Evolutionary conservation across 371 early-diverging fungal genomes (phyloP).

Genomic region (Nematocida sp.): DNA sequence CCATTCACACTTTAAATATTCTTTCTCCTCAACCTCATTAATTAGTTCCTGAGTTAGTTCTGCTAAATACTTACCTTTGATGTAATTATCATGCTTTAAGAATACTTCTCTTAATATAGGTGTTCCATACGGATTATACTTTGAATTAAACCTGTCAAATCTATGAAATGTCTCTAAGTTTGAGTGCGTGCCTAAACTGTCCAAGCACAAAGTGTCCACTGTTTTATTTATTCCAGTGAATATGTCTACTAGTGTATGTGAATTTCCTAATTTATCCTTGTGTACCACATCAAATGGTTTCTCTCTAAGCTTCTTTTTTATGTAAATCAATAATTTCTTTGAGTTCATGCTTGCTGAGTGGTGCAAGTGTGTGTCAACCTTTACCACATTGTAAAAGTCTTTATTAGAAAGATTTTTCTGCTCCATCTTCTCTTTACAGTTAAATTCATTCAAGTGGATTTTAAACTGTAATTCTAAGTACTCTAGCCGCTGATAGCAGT

Average conservation of each 20-base stretch:
- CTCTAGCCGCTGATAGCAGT: constrained; percentile 83
- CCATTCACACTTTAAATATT: constrained; percentile 68
- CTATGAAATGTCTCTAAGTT: constrained; percentile 77
- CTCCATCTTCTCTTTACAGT: constrained; percentile 83
- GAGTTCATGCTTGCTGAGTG: constrained; percentile 93
- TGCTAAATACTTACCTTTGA: constrained; percentile 83
- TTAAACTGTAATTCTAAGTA: constrained; percentile 88
- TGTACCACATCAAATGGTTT: constrained; percentile 72
- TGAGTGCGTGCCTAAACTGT: constrained; percentile 90
- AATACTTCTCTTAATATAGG: constrained; percentile 78
- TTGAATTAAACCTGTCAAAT: constrained; percentile 92
- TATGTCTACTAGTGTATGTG: constrained; percentile 73
- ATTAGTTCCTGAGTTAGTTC: constrained; percentile 90
- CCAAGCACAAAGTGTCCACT: constrained; percentile 87
- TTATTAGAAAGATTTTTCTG: constrained; percentile 78
- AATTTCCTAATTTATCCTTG: constrained; percentile 69
- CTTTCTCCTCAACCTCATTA: constrained; percentile 81
- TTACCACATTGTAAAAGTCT: constrained; percentile 95
- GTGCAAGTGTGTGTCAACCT: constrained; percentile 96
- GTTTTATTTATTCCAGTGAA: constrained; percentile 87
- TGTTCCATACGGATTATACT: constrained; percentile 85
- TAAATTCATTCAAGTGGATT: constrained; percentile 75
- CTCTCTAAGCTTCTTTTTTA: constrained; percentile 86
- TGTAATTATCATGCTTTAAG: constrained; percentile 88
- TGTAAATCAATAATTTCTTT: constrained; percentile 90